Percentiles rank a stretch among this genome's conserved stretches.
Evolutionary conservation across 768 basidiomycete genomes (phyloP).

Genomic region (Psilocybe cyanescens): DNA sequence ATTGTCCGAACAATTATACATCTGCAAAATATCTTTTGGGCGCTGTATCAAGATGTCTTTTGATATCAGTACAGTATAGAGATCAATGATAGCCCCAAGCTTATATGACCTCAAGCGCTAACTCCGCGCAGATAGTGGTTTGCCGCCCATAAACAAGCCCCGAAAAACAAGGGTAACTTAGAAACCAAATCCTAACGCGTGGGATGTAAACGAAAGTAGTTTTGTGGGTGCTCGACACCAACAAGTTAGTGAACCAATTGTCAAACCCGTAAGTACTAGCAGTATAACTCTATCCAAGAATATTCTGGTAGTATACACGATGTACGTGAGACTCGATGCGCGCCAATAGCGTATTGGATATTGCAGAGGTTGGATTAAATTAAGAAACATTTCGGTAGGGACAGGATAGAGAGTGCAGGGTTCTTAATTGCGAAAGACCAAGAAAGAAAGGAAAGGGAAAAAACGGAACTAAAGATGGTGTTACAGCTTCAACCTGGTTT

Average conservation of each 20-base stretch:
- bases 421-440: background rate
- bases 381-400: background rate
- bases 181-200: too few relatives aligned
- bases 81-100: too few relatives aligned
- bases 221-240: slow-evolving; percentile 15
- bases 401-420: background rate
- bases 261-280: background rate
- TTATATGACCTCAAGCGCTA: background rate
- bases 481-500: background rate
- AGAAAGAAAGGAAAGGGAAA: background rate
- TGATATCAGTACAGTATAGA: too few relatives aligned
- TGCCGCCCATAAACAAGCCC: slow-evolving; percentile 2
- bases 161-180: background rate
- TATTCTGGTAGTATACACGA: background rate
- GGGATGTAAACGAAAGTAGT: slow-evolving; percentile 5
- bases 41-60: too few relatives aligned
- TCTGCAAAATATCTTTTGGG: too few relatives aligned
- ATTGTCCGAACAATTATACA: too few relatives aligned
- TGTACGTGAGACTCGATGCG: background rate
- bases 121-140: background rate
- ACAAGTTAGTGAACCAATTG: background rate
- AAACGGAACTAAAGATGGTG: background rate
- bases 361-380: background rate
- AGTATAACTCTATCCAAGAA: background rate
- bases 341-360: background rate